Evolutionary conservation across 1,139 yeast species (phyloP).

Genomic region (Fermentozyma sake): DNA sequence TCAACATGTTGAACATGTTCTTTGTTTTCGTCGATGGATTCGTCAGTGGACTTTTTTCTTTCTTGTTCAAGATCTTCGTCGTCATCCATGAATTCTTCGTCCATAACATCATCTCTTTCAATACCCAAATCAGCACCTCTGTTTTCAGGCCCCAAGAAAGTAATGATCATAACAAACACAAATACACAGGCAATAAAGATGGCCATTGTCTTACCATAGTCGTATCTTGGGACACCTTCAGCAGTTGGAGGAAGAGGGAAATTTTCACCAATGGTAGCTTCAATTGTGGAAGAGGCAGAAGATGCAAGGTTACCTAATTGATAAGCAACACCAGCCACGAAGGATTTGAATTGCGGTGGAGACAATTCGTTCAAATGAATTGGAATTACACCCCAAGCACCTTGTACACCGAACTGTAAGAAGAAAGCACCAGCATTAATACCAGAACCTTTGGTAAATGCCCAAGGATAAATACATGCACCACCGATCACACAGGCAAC

Average conservation of each 20-base stretch:
- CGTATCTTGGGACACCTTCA: slow-evolving; percentile 20
- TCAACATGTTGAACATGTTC: too few relatives aligned
- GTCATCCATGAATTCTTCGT: slow-evolving; percentile 7
- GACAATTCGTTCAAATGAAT: slow-evolving; percentile 72
- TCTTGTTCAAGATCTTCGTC: slow-evolving; percentile 1
- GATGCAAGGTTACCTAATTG: slow-evolving; percentile 84
- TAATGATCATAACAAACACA: slow-evolving; percentile 53
- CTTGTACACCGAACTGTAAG: slow-evolving; percentile 78
- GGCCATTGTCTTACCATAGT: slow-evolving; percentile 61
- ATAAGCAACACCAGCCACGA: slow-evolving; percentile 70
- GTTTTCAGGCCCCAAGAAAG: slow-evolving; percentile 73
- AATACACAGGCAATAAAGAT: slow-evolving; percentile 79
- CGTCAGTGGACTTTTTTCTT: slow-evolving; percentile 3
- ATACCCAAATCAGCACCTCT: slow-evolving; percentile 30
- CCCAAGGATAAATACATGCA: slow-evolving; percentile 71
- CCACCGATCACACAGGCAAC: slow-evolving; percentile 64
- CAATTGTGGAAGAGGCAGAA: slow-evolving; percentile 81
- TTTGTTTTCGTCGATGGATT: too few relatives aligned
- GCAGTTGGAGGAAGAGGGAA: slow-evolving; percentile 45
- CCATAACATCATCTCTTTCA: slow-evolving; percentile 13
- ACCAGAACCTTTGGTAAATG: slow-evolving; percentile 48
- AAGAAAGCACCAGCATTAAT: slow-evolving; percentile 77
- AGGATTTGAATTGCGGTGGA: slow-evolving; percentile 70
- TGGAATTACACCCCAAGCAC: slow-evolving; percentile 87
- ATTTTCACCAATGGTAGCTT: slow-evolving; percentile 64